Evolutionary conservation across 176 grass and related monocot species (phyloP), one percentile per base, ranked within the genome.

Genomic region (Leersia perrieri): DNA sequence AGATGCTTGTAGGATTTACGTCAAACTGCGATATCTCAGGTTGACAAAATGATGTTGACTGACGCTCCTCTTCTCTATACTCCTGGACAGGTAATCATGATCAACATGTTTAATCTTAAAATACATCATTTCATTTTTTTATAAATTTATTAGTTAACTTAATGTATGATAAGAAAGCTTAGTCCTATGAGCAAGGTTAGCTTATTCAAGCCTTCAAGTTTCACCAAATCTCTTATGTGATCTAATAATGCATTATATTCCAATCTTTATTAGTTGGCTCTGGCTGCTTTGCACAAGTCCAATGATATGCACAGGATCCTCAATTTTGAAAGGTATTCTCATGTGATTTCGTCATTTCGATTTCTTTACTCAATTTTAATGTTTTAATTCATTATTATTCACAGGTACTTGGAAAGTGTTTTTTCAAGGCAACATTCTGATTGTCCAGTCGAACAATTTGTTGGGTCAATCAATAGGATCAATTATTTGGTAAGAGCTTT

Each of bases 31-130:
- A 81, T 89, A 70, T 75, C 26, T 42, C 71, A 93, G 73, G 88
- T 77, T 88, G 92, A 98, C 78, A 93, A 79, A 90, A 91, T 98
- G 79, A 95, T 98, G 92, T 74, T 98, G 68, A 98, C 90, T 72
- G 92, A 98, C 78, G 88, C 88, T 76, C 95, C 95, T 86, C 92
- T 98, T 85, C 90, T 98, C 18, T 98, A 91, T 73, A 72, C 92
- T 72, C 92, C 95, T 84, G 95, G 90, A 57, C 95, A 98, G 92
- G 95, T 98, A 85, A 75, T 58, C 64, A 61, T 76, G 58, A 85
- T 44, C 66, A 57, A 10, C 25, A 84, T 51, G 27, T 44, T 65
- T 72, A 70, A 74, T 76, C 36, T 75, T 60, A 30, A 63, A 27
- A 23, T 62, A 66, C 35, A 63, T 57, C 57, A 47, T 65, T 83